A percentile compares a stretch with the other conserved stretches of the same genome.
Conservation (phyloP, 176 grass and related monocot genomes). For the Oropetium thomaeum region DNA sequence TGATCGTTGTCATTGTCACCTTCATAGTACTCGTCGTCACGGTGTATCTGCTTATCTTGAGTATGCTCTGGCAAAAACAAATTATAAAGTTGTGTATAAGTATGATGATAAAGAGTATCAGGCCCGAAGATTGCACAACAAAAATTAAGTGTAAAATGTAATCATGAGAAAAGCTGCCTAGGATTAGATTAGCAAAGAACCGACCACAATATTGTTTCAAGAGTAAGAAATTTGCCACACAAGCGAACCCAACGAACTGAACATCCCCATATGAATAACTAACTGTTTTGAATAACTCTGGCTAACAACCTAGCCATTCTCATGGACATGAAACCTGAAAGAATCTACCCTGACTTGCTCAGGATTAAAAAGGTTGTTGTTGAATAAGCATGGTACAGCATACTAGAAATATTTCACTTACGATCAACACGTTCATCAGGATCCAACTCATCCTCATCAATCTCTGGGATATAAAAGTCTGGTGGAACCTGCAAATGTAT, state of each 20-base stretch:
- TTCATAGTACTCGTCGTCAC: constrained; percentile 91
- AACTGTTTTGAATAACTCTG: background rate
- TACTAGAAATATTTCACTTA: constrained; percentile 54
- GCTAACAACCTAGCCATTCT: background rate
- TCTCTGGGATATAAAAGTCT: constrained; percentile 88
- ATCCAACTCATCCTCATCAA: constrained; percentile 93
- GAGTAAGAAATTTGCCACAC: background rate
- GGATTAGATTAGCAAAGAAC: background rate
- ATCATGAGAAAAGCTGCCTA: background rate
- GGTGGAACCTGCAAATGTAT: constrained; percentile 85
- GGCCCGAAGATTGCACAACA: background rate
- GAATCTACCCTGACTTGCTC: background rate
- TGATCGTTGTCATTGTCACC: constrained; percentile 93
- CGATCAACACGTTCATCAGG: constrained; percentile 86
- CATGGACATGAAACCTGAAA: background rate
- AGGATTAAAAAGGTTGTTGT: background rate
- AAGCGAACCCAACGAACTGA: background rate
- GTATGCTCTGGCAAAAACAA: constrained; percentile 67
- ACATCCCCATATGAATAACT: background rate
- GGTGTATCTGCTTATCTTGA: constrained; percentile 78
- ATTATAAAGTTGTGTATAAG: constrained; percentile 3
- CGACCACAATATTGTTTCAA: background rate
- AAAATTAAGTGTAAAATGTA: background rate
- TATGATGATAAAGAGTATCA: background rate
- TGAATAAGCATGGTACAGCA: background rate